These are phyloP conservation scores for Gossypium schwendimanii DNA, from an alignment of 441 rosid species.

Conservation along the genomic window DNA sequence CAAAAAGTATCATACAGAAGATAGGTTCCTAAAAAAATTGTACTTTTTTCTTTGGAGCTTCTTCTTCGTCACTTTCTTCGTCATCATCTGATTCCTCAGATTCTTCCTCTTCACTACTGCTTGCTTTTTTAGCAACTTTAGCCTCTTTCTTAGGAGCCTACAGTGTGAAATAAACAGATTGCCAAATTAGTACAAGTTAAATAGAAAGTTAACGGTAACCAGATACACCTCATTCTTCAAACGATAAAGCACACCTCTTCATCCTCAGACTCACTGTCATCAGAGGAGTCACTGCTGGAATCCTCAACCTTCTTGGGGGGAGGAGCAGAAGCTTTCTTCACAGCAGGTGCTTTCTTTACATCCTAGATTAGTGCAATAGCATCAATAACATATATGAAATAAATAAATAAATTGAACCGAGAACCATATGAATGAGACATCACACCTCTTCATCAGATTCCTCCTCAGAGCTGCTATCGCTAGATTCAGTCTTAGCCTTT, in stretches of 20 bases:
- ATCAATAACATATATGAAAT: background rate
- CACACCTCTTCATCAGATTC: constrained; percentile 22
- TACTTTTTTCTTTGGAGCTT: constrained; percentile 52
- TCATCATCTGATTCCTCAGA: constrained; percentile 50
- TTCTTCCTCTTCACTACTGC: constrained; percentile 53
- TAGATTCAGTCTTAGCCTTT: background rate
- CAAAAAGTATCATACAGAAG: background rate
- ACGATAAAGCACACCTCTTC: constrained; percentile 8
- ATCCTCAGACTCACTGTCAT: constrained; percentile 17
- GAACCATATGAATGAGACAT: background rate
- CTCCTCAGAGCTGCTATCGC: constrained; percentile 25
- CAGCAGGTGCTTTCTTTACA: background rate
- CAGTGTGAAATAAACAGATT: no score
- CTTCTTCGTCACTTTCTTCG: constrained; percentile 45
- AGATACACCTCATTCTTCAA: background rate
- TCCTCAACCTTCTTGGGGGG: constrained; percentile 7
- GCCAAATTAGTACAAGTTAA: background rate
- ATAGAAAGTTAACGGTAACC: background rate
- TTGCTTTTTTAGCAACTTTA: constrained; percentile 34
- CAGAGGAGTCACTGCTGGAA: constrained; percentile 14
- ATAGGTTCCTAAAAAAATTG: background rate
- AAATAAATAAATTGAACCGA: background rate
- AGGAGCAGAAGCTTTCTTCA: constrained; percentile 4
- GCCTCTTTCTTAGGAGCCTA: constrained; percentile 9
- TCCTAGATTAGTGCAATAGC: background rate